Percentiles rank a stretch among this genome's conserved stretches.
Conservation (phyloP, 2,329 filamentous ascomycete genomes). For the Alternaria longipes region DNA sequence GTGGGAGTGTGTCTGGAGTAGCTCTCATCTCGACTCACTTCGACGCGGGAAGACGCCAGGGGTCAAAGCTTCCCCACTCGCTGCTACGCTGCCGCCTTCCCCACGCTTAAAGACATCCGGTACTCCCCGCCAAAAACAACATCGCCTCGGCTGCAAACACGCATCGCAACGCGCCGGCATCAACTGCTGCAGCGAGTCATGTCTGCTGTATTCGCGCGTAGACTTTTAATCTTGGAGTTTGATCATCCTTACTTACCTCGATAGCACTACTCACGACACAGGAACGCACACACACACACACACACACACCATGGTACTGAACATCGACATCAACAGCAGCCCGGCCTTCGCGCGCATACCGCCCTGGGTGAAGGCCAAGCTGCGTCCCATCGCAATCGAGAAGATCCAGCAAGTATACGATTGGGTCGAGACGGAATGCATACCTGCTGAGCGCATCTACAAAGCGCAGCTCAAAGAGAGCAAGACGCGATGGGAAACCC, state of each 20-base stretch:
- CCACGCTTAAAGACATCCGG: conserved; percentile 39
- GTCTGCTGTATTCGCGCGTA: conserved; percentile 16
- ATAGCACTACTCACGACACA: background rate
- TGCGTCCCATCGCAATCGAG: conserved; percentile 56
- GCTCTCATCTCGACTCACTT: background rate
- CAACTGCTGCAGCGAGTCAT: conserved; percentile 25
- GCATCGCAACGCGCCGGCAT: conserved; percentile 30
- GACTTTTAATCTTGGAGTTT: conserved; percentile 6
- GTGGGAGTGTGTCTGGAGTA: background rate
- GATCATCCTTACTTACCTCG: conserved; percentile 10
- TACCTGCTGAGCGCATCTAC: conserved; percentile 55
- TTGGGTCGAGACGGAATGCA: conserved; percentile 57
- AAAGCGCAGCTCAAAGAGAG: conserved; percentile 49
- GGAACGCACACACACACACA: background rate
- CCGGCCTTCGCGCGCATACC: conserved; percentile 53
- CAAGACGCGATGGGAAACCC: conserved; percentile 50
- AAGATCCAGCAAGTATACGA: conserved; percentile 56
- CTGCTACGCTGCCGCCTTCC: background rate
- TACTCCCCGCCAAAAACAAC: conserved; percentile 22
- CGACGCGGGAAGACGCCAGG: conserved; percentile 4
- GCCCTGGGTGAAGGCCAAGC: conserved; percentile 61
- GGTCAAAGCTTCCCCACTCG: conserved; percentile 14
- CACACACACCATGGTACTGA: conserved; percentile 24
- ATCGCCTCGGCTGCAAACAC: conserved; percentile 7
- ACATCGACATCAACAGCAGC: conserved; percentile 36